A percentile compares a stretch with the other conserved stretches of the same genome.
These are phyloP conservation scores for Candida sanyaensis DNA, from an alignment of 1,139 yeast genomes.

Conservation along the genomic window DNA sequence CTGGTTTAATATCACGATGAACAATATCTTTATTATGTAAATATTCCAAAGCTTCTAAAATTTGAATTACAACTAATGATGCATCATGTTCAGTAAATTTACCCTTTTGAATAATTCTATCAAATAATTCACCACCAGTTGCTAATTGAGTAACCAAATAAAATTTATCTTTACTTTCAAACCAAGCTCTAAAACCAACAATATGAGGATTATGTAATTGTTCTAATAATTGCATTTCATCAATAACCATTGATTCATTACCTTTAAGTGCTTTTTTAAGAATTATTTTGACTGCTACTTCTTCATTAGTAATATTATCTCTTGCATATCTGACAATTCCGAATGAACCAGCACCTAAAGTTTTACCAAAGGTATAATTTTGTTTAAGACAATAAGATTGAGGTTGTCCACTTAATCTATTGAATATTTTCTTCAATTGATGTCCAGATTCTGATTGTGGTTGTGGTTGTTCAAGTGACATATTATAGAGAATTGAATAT, in stretches of 20 bases:
- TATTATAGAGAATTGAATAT: background rate
- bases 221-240: slow-evolving; percentile 70
- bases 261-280: slow-evolving; percentile 80
- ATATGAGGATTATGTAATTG: slow-evolving; percentile 76
- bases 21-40: slow-evolving; percentile 76
- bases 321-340: slow-evolving; percentile 85
- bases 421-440: slow-evolving; percentile 36
- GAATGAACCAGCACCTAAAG: slow-evolving; percentile 89
- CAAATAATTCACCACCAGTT: slow-evolving; percentile 90
- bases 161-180: slow-evolving; percentile 78
- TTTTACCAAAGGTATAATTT: slow-evolving; percentile 70
- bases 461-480: slow-evolving; percentile 1
- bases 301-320: slow-evolving; percentile 56
- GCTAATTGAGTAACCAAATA: slow-evolving; percentile 79
- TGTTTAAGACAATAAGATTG: slow-evolving; percentile 63
- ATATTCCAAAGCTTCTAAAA: slow-evolving; percentile 72
- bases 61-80: slow-evolving; percentile 63
- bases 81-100: slow-evolving; percentile 87
- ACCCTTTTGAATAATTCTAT: slow-evolving; percentile 74
- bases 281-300: slow-evolving; percentile 85
- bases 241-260: slow-evolving; percentile 68
- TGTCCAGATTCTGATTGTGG: slow-evolving; percentile 12
- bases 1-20: slow-evolving; percentile 91
- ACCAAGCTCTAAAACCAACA: slow-evolving; percentile 84
- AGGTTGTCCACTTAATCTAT: slow-evolving; percentile 74